Evolutionary conservation across 1,284 basidiomycete species (phyloP), one percentile per base, ranked within the genome.

Genomic region (Chalciporus sp.): DNA sequence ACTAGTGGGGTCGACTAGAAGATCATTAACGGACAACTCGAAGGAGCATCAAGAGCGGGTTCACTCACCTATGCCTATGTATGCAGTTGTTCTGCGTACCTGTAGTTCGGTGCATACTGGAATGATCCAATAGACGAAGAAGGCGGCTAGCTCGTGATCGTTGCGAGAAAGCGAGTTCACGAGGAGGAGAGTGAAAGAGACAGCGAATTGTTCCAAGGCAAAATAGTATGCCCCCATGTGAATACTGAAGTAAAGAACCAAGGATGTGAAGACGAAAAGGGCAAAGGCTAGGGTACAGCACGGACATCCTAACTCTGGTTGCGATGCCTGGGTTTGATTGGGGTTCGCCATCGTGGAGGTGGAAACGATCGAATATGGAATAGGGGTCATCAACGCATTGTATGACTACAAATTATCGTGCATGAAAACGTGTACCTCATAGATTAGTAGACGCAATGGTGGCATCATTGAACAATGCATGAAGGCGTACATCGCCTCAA

Each of bases 401-500:
- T 17, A 39, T 39, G 37, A 39, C n/a, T n/a, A 39, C 37, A 39
- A 12, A 39, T n/a, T 39, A 39, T 4, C 37, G 4, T 39, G 37
- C 37, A 37, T 37, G 35, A 37, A 37, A 37, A 37, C 35, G 17
- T 37, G 7, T 37, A 4, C 17, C n/a, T 37, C n/a, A 39, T 39
- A 39, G 37, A 39, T 39, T 39, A 39, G 37, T 39, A 39, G 4
- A 37, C 35, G 9, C 12, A 9, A 7, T 17, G 0, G n/a, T 37
- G 35, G 8, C 33, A 35, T 35, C 23, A 23, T n/a, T 33, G 31
- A 11, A 33, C 9, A 11, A 33, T 14, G 31, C 31, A 14, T 16
- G n/a, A 17, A 19, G 37, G 17, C n/a, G 17, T 17, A 7, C 37
- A 19, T 39, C 37, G 37, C 17, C 12, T 58, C 47, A 69, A 50